Conservation (phyloP, 2,329 filamentous ascomycete species). For the Pseudogymnoascus sp. region DNA sequence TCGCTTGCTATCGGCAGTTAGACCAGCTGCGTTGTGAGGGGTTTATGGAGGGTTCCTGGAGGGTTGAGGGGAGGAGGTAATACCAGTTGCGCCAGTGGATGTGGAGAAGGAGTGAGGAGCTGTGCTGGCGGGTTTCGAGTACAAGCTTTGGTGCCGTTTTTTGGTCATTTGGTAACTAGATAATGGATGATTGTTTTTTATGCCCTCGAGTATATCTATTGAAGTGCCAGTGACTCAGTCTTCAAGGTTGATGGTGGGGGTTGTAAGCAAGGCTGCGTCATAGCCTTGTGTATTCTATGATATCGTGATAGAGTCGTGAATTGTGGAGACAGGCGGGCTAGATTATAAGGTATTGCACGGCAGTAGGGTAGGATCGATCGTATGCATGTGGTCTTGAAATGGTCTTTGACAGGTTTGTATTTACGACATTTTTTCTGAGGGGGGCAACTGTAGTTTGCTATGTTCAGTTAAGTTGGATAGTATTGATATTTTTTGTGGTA, state of each 20-base stretch:
- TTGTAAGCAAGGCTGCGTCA: conserved; percentile 7
- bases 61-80: conserved; percentile 10
- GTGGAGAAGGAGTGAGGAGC: conserved; percentile 41
- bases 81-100: conserved; percentile 27
- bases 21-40: not conserved
- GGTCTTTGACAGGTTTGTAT: not conserved
- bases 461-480: not conserved
- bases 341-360: not conserved
- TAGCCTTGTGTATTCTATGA: conserved; percentile 1
- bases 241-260: not conserved
- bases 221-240: not conserved
- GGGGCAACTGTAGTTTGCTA: not conserved
- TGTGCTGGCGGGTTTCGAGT: conserved; percentile 51
- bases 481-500: not conserved
- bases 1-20: conserved; percentile 19
- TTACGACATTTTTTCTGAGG: not conserved
- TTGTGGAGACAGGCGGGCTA: conserved; percentile 1
- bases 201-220: not conserved
- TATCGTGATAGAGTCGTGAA: conserved; percentile 1
- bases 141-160: conserved; percentile 49
- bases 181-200: not conserved
- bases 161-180: conserved; percentile 46
- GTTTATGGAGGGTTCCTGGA: not conserved
- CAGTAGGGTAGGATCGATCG: not conserved
- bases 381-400: not conserved